Evolutionary conservation across 192 early-diverging fungal genomes (phyloP).

Genomic region (Podila verticillata): DNA sequence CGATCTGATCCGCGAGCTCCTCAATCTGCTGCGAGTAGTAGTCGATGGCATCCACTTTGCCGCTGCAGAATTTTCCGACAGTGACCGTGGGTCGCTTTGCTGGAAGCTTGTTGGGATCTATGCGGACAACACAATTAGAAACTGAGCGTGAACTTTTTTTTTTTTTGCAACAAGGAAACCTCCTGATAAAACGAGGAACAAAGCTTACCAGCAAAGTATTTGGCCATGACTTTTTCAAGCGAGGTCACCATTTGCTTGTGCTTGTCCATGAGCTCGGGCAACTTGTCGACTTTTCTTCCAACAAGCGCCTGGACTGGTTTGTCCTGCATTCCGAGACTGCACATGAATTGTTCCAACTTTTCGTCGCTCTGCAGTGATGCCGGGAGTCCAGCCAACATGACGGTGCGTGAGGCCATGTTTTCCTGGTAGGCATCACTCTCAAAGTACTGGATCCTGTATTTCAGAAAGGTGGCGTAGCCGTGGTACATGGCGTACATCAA

Average conservation of each 20-base stretch:
- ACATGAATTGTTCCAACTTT: conserved; percentile 60
- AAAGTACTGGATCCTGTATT: conserved; percentile 65
- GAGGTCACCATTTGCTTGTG: conserved; percentile 71
- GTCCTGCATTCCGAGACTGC: conserved; percentile 50
- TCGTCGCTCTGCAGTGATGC: conserved; percentile 63
- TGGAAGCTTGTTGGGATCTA: conserved; percentile 45
- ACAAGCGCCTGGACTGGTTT: conserved; percentile 67
- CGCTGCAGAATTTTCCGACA: conserved; percentile 47
- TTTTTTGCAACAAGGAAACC: too few relatives aligned
- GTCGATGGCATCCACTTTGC: conserved; percentile 75
- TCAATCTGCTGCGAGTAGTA: conserved; percentile 74
- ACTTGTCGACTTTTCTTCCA: conserved; percentile 69
- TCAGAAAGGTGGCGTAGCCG: conserved; percentile 62
- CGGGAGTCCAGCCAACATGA: conserved; percentile 74
- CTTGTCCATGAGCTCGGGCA: conserved; percentile 72
- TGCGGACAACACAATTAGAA: not conserved
- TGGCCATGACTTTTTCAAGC: conserved; percentile 71
- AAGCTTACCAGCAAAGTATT: conserved; percentile 59
- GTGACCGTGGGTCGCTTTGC: conserved; percentile 54
- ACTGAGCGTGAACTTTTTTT: not conserved
- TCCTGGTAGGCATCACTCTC: conserved; percentile 67
- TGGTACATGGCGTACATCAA: conserved; percentile 62
- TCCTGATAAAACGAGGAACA: too few relatives aligned
- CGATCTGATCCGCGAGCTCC: conserved; percentile 62
- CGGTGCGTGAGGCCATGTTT: conserved; percentile 71